These are phyloP conservation scores for Blastocystis sp. DNA, from an alignment of 352 stramenopile species.

Conservation along the genomic window DNA sequence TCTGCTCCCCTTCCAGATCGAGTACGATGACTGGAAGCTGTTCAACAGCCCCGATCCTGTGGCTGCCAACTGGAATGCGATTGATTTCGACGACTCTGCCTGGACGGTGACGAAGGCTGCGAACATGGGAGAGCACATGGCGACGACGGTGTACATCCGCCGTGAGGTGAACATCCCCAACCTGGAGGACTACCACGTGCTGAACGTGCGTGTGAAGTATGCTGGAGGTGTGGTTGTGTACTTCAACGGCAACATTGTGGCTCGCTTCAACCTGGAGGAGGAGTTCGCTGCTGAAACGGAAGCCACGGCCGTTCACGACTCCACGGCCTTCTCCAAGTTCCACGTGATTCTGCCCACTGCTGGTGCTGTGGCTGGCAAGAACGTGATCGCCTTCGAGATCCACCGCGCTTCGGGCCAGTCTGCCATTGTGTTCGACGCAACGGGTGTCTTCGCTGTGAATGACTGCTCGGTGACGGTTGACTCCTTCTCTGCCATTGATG, in stretches of 20 bases:
- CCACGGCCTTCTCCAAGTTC: neutral
- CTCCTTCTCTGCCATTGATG: no score
- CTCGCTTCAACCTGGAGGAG: neutral
- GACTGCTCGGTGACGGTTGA: neutral
- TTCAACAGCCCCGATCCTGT: neutral
- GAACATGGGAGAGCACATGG: neutral
- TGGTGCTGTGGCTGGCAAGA: neutral
- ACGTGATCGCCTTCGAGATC: no score
- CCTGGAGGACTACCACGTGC: no score
- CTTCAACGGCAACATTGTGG: no score
- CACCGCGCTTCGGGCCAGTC: no score
- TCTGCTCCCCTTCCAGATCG: no score
- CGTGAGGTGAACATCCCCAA: no score
- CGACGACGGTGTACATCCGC: no score
- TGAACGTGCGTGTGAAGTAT: no score
- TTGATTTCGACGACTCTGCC: no score
- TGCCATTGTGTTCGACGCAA: neutral
- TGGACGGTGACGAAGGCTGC: neutral
- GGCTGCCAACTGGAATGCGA: neutral
- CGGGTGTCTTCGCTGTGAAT: neutral
- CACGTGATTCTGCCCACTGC: slow-evolving; percentile 22
- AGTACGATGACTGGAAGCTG: neutral
- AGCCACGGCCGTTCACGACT: neutral
- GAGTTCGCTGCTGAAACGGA: neutral
- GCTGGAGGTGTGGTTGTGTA: no score